These are phyloP conservation scores for Alternaria triticina DNA, from an alignment of 2,329 filamentous ascomycete species.

Conservation along the genomic window DNA sequence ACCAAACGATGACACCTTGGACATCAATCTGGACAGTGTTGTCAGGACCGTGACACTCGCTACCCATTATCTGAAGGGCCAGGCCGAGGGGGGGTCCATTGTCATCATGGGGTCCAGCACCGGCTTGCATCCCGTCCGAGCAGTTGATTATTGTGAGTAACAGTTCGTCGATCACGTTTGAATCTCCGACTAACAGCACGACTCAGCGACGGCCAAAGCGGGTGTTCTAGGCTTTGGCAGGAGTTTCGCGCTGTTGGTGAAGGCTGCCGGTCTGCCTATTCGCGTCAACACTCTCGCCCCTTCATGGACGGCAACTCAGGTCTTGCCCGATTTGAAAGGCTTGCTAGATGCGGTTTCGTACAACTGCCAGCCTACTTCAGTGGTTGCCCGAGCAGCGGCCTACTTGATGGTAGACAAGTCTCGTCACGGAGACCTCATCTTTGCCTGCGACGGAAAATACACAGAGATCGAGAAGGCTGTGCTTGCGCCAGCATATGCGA, in stretches of 20 bases:
- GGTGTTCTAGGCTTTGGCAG: conserved; percentile 62
- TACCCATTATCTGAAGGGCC: conserved; percentile 58
- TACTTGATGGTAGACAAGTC: conserved; percentile 58
- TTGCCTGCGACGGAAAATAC: conserved; percentile 56
- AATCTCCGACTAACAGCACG: background rate
- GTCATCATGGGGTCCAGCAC: conserved; percentile 62
- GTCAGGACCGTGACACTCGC: conserved; percentile 60
- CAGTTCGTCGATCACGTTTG: background rate
- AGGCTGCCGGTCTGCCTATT: conserved; percentile 52
- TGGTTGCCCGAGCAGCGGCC: conserved; percentile 58
- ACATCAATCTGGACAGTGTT: conserved; percentile 59
- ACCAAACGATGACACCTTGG: conserved; percentile 52
- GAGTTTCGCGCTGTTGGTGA: conserved; percentile 52
- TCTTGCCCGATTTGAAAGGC: conserved; percentile 55
- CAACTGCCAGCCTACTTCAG: conserved; percentile 52
- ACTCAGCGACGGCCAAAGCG: conserved; percentile 59
- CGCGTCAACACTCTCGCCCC: conserved; percentile 64
- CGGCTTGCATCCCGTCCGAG: conserved; percentile 58
- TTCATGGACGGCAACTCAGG: conserved; percentile 60
- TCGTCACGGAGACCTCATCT: conserved; percentile 61
- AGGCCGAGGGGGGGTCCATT: conserved; percentile 58
- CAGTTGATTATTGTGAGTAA: conserved; percentile 58
- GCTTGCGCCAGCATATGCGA: conserved; percentile 24
- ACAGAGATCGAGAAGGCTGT: conserved; percentile 60
- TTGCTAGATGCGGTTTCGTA: conserved; percentile 46